Base-by-base conservation (phyloP, 805 yeast species). In the Kluyveromyces nonfermentans region DNA sequence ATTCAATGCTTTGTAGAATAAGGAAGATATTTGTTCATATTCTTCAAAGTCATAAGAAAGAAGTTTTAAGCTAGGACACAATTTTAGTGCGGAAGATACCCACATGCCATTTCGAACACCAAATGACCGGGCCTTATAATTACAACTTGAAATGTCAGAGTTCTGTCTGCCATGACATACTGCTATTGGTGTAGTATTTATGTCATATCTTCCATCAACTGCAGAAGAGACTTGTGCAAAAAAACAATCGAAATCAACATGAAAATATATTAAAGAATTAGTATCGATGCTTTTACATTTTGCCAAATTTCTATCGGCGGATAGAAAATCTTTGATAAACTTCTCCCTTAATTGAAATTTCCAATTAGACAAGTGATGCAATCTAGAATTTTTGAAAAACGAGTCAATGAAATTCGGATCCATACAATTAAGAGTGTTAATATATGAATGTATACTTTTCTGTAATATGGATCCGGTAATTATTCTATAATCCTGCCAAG, bases 41-140 rank as follows among this genome's bases (percentile, higher is more conserved):
- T 74, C 73, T 4, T 72, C 77, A 60, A 89, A 90, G 49, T 86
- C 82, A 56, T 87, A 86, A 7, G 78, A 81, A 15, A 90, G 53
- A 18, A 77, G 70, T 0, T 77, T 64, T 31, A 90, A 59, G 4
- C 76, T 64, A 0, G 93, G 95, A 54, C 97, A 85, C 30, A 76
- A 46, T 33, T 64, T 60, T 47, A 64, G 68, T 0, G 97, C 97
- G 1, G 67, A 51, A 1, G 78, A 67, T 1, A 85, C 74, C 95
- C 97, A 93, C 93, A 83, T 85, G 0, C 97, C 97, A 57, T 93
- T 89, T 21, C 59, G 67, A 4, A 90, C 80, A 0, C 97, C 97
- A 46, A 51, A 68, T n/a, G 68, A 57, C 22, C 98, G 70, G 0
- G 97, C 96, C 4, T 72, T 79, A 59, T 93, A 93, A 59, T 93